Conservation (phyloP, 306 rosid species). For the Quercus berberidifolia region DNA sequence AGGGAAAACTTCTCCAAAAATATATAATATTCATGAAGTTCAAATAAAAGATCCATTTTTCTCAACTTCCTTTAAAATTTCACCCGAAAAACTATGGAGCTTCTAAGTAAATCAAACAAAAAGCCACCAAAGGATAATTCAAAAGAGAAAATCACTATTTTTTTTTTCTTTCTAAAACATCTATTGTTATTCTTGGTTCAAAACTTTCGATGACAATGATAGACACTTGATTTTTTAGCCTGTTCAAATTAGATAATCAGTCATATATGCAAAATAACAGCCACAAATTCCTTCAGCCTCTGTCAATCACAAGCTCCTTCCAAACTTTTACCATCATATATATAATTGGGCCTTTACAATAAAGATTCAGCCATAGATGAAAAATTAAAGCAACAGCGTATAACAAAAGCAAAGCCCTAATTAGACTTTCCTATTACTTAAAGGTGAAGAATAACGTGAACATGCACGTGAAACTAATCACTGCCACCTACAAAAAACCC, state of each 20-base stretch:
- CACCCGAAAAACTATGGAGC: background rate
- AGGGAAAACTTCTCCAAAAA: background rate
- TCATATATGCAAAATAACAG: too few species aligned
- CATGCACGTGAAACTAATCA: slow-evolving; percentile 21
- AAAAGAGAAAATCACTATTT: background rate
- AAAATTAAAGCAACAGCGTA: background rate
- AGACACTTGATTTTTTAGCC: slow-evolving; percentile 16
- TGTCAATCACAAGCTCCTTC: slow-evolving; percentile 19
- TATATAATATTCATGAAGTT: background rate
- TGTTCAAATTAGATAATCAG: slow-evolving; percentile 16
- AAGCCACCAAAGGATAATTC: background rate
- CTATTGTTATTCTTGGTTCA: slow-evolving; percentile 7
- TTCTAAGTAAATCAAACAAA: background rate
- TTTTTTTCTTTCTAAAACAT: background rate
- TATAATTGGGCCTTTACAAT: background rate
- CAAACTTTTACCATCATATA: background rate
- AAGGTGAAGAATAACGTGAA: slow-evolving; percentile 40
- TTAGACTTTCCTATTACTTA: slow-evolving; percentile 7
- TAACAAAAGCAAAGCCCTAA: slow-evolving; percentile 13
- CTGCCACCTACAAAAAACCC: slow-evolving; percentile 32
- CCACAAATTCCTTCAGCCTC: background rate
- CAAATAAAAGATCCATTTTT: background rate
- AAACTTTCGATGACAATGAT: slow-evolving; percentile 14
- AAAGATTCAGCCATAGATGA: background rate
- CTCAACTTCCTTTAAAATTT: background rate